Conservation (phyloP, 257 asterid genomes). For the Dorcoceras hygrometricum region DNA sequence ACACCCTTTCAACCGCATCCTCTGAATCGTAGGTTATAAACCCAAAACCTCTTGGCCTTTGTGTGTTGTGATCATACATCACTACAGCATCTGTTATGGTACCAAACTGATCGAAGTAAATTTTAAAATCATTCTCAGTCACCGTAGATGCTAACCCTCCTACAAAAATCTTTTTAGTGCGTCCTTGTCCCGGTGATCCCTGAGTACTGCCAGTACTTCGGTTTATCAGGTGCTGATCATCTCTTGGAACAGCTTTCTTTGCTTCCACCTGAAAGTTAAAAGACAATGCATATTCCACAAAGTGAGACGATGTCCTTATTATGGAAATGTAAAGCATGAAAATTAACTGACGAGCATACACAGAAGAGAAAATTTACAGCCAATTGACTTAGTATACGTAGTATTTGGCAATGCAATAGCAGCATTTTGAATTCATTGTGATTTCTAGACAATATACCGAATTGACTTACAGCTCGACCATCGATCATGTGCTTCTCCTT, state of each 20-base stretch:
- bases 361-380: neutral
- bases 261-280: constrained; percentile 44
- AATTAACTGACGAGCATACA: neutral
- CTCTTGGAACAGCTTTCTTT: constrained; percentile 53
- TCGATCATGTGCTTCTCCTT: constrained; percentile 49
- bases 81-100: constrained; percentile 46
- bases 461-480: constrained; percentile 46
- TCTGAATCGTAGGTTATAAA: constrained; percentile 48
- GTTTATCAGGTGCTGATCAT: constrained; percentile 38
- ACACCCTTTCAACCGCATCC: constrained; percentile 47
- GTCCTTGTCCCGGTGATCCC: constrained; percentile 41
- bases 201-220: constrained; percentile 33
- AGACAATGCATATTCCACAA: neutral
- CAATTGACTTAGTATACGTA: neutral
- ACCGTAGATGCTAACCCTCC: constrained; percentile 50
- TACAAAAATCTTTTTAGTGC: constrained; percentile 50
- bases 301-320: neutral
- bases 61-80: constrained; percentile 55
- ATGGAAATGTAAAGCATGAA: neutral
- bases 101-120: constrained; percentile 45
- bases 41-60: constrained; percentile 56
- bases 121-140: constrained; percentile 43
- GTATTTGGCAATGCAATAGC: constrained; percentile 9
- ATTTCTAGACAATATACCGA: neutral
- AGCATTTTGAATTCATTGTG: neutral